Evolutionary conservation across 2,329 filamentous ascomycete genomes (phyloP).

Genomic region (Cladorrhinum sp.): DNA sequence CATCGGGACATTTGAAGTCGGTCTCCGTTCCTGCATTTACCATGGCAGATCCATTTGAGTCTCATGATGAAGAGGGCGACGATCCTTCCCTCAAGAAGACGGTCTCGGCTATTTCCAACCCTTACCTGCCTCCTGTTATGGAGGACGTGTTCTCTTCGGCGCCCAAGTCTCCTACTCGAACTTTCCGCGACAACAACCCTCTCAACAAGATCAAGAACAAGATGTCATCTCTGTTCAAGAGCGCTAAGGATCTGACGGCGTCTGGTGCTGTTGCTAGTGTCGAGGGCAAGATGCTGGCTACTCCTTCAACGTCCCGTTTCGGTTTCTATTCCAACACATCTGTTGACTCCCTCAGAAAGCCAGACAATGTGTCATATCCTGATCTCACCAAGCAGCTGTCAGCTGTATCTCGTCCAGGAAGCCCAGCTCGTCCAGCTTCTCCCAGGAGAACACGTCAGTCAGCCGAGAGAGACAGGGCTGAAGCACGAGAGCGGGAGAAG

Average conservation of each 20-base stretch:
- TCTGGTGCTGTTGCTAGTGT: constrained; percentile 66
- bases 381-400: constrained; percentile 42
- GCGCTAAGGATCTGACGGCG: constrained; percentile 79
- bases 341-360: constrained; percentile 44
- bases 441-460: constrained; percentile 56
- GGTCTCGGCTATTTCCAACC: constrained; percentile 55
- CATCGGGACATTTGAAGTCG: constrained; percentile 57
- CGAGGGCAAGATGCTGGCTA: constrained; percentile 56
- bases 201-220: constrained; percentile 91
- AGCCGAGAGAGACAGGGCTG: constrained; percentile 54
- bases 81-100: constrained; percentile 52
- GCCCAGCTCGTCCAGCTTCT: constrained; percentile 41
- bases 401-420: constrained; percentile 36
- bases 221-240: constrained; percentile 85
- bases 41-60: constrained; percentile 19
- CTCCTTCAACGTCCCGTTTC: constrained; percentile 49
- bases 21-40: constrained; percentile 58
- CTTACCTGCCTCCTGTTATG: constrained; percentile 47
- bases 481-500: constrained; percentile 62
- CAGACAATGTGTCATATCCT: constrained; percentile 42
- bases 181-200: constrained; percentile 70
- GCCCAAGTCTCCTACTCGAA: constrained; percentile 55
- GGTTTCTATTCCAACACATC: constrained; percentile 45
- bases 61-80: constrained; percentile 26
- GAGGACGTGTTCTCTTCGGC: constrained; percentile 47